A percentile compares a stretch with the other conserved stretches of the same genome.
Conservation (phyloP, 441 rosid species). For the Gossypium trilobum region DNA sequence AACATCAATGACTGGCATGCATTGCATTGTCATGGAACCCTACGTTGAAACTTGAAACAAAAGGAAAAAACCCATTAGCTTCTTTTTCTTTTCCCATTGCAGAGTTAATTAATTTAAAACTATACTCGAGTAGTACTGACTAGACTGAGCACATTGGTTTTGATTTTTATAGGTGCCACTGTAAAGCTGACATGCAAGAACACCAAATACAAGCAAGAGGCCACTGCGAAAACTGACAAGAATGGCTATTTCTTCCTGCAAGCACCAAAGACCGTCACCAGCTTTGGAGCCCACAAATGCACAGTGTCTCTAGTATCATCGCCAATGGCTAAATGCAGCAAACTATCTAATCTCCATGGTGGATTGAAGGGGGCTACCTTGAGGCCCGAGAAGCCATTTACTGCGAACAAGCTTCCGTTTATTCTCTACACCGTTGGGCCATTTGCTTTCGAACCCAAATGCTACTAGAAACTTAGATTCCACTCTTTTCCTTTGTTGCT, state of each 20-base stretch:
- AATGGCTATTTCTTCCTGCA: conserved; percentile 55
- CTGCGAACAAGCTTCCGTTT: conserved; percentile 23
- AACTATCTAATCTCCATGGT: conserved; percentile 36
- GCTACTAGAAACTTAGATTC: conserved; percentile 14
- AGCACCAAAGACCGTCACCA: conserved; percentile 52
- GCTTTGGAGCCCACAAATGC: conserved; percentile 55
- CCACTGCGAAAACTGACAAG: conserved; percentile 43
- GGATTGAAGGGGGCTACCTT: conserved; percentile 40
- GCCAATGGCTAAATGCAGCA: conserved; percentile 29
- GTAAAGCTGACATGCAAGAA: conserved; percentile 61
- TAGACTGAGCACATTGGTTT: background rate
- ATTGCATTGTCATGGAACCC: background rate
- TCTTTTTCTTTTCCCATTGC: background rate
- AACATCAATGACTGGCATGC: background rate
- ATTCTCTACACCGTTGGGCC: conserved; percentile 52
- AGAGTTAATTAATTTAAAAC: background rate
- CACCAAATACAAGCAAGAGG: conserved; percentile 27
- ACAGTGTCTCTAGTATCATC: conserved; percentile 42
- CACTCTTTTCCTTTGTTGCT: background rate
- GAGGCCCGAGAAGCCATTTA: conserved; percentile 30
- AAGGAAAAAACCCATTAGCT: too few relatives aligned
- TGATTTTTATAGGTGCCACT: conserved; percentile 39
- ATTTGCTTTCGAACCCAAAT: conserved; percentile 49
- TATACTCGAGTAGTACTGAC: background rate
- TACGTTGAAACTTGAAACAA: background rate